Evolutionary conservation across 192 early-diverging fungal species (phyloP).

Genomic region (Jimgerdemannia lactiflua): DNA sequence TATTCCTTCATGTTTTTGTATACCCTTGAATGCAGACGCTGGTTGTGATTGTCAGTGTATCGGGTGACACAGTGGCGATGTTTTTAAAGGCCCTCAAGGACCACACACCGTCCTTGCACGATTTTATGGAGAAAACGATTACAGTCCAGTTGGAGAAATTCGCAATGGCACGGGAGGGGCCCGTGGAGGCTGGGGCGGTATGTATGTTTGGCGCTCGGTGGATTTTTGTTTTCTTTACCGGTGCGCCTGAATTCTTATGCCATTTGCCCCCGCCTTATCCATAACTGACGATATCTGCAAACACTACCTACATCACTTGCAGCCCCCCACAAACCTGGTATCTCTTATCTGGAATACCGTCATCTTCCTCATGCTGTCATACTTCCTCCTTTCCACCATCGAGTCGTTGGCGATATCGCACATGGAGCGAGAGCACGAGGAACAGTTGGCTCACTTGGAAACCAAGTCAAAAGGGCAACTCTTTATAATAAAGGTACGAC

Average conservation of each 20-base stretch:
- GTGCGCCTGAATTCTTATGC: too few relatives aligned
- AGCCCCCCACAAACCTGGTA: slow-evolving; percentile 50
- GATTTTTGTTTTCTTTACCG: slow-evolving; percentile 10
- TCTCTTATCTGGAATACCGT: slow-evolving; percentile 77
- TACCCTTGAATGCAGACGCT: slow-evolving; percentile 48
- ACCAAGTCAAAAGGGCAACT: too few relatives aligned
- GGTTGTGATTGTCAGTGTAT: slow-evolving; percentile 82
- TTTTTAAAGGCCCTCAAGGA: slow-evolving; percentile 54
- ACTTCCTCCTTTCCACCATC: slow-evolving; percentile 81
- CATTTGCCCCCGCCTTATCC: too few relatives aligned
- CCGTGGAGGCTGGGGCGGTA: background rate
- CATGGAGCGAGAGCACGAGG: slow-evolving; percentile 51
- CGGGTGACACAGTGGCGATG: slow-evolving; percentile 66
- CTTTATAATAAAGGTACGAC: slow-evolving; percentile 16
- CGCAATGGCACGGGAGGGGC: slow-evolving; percentile 17
- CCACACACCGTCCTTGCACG: slow-evolving; percentile 56
- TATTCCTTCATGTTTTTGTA: background rate
- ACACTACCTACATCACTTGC: too few relatives aligned
- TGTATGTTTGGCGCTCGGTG: slow-evolving; percentile 1
- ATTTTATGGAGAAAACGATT: slow-evolving; percentile 49
- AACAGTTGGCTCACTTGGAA: slow-evolving; percentile 27
- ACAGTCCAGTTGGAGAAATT: slow-evolving; percentile 37
- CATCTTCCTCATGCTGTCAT: slow-evolving; percentile 76
- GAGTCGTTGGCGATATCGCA: slow-evolving; percentile 81
- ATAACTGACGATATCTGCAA: too few relatives aligned